Percentiles rank a stretch among this genome's conserved stretches.
Conservation (phyloP, 441 rosid genomes). For the Syzygium malaccense region DNA sequence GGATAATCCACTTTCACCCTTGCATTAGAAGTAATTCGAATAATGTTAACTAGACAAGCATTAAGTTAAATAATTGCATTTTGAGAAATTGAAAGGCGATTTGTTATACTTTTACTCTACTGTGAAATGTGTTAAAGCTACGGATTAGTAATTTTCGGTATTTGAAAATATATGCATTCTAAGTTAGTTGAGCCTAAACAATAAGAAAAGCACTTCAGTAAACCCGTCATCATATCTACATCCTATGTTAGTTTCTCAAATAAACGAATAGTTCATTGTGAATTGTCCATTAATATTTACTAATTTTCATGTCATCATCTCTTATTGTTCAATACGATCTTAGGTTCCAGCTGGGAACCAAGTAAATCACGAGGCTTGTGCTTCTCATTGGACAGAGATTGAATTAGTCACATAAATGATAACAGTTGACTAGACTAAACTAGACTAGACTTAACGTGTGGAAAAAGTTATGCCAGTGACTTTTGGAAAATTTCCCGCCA, state of each 20-base stretch:
- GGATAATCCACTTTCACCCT: too few species aligned
- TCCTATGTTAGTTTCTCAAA: not conserved
- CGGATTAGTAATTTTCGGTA: rapidly evolving
- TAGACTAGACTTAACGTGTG: not conserved
- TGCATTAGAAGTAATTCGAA: too few species aligned
- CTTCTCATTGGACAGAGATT: not conserved
- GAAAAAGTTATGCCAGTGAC: not conserved
- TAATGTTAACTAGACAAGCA: too few species aligned
- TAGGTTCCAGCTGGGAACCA: not conserved
- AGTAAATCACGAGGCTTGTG: not conserved
- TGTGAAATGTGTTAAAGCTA: not conserved
- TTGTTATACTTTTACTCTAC: not conserved
- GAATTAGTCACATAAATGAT: not conserved
- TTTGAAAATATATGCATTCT: too few species aligned
- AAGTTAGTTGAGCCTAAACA: rapidly evolving
- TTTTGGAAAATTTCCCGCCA: not conserved
- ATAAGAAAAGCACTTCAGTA: not conserved
- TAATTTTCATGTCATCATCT: not conserved
- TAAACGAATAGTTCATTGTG: not conserved
- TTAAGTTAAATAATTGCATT: not conserved
- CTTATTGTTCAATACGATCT: not conserved
- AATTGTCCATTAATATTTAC: too few species aligned
- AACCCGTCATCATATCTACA: not conserved
- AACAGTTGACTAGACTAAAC: rapidly evolving
- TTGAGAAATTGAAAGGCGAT: rapidly evolving